Evolutionary conservation across 2,329 filamentous ascomycete species (phyloP).

Genomic region (Aspergillus ochraceus): DNA sequence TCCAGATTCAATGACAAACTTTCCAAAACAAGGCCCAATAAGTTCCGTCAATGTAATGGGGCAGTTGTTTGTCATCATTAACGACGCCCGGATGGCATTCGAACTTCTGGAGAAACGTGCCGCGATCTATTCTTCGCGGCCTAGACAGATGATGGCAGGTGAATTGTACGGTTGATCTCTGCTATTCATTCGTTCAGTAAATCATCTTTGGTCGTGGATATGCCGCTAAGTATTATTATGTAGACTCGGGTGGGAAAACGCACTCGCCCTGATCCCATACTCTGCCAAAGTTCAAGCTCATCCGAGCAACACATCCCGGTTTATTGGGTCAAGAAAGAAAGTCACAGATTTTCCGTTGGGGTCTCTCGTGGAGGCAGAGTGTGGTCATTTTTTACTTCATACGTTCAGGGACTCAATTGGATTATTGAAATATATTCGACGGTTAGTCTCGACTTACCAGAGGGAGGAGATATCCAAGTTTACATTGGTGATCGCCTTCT

Average conservation of each 20-base stretch:
- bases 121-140: not conserved
- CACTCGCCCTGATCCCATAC: too few relatives aligned
- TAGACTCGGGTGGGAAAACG: too few relatives aligned
- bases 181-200: fast-evolving
- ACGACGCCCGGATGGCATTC: not conserved
- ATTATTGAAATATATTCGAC: not conserved
- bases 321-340: too few relatives aligned
- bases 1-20: not conserved
- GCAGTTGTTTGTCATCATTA: not conserved
- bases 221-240: too few relatives aligned
- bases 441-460: not conserved
- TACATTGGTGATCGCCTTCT: too few relatives aligned
- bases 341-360: too few relatives aligned
- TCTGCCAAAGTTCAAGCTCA: too few relatives aligned
- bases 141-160: not conserved
- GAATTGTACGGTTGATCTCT: not conserved
- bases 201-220: not conserved
- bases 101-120: not conserved
- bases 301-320: too few relatives aligned
- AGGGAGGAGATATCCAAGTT: too few relatives aligned
- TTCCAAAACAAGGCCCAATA: not conserved
- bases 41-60: not conserved
- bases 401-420: not conserved
- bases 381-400: too few relatives aligned
- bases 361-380: too few relatives aligned